phyloP scores from a whole-genome alignment of 768 basidiomycete genomes.

The Suillus spraguei region DNA sequence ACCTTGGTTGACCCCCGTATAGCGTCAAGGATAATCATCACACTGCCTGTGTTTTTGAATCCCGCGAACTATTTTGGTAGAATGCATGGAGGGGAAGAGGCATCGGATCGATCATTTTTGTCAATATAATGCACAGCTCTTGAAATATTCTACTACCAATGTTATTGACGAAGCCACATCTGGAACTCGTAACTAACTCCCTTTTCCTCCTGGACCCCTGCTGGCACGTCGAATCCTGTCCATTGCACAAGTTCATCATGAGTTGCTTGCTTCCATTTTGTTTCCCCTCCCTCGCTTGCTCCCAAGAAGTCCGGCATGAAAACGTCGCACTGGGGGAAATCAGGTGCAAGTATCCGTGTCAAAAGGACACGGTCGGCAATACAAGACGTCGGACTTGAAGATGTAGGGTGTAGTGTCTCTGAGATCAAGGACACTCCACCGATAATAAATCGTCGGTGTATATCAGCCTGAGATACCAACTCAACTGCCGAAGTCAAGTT shows the following conservation, averaged over 20 bases:
- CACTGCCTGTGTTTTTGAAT: not conserved
- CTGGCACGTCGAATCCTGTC: constrained; percentile 73
- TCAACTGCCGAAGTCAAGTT: constrained; percentile 24
- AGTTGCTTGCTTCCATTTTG: constrained; percentile 58
- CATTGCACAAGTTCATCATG: constrained; percentile 72
- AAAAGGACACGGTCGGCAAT: constrained; percentile 81
- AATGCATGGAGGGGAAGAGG: constrained; percentile 10
- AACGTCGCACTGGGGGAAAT: constrained; percentile 83
- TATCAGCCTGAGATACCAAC: constrained; percentile 18
- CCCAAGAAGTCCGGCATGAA: constrained; percentile 76
- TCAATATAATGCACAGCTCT: constrained; percentile 1
- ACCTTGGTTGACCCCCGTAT: constrained; percentile 20
- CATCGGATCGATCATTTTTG: not conserved
- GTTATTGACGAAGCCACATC: constrained; percentile 77
- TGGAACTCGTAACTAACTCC: constrained; percentile 89
- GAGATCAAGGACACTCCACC: constrained; percentile 90
- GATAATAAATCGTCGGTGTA: constrained; percentile 79
- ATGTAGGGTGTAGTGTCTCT: constrained; percentile 52
- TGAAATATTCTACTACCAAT: constrained; percentile 8
- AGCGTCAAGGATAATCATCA: constrained; percentile 66
- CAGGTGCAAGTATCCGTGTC: constrained; percentile 77
- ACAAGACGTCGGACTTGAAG: constrained; percentile 36
- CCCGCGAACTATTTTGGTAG: not conserved
- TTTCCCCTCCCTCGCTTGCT: constrained; percentile 21
- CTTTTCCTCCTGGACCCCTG: constrained; percentile 79